phyloP scores from a whole-genome alignment of 1,284 basidiomycete species.

The Puccinia hordei region DNA sequence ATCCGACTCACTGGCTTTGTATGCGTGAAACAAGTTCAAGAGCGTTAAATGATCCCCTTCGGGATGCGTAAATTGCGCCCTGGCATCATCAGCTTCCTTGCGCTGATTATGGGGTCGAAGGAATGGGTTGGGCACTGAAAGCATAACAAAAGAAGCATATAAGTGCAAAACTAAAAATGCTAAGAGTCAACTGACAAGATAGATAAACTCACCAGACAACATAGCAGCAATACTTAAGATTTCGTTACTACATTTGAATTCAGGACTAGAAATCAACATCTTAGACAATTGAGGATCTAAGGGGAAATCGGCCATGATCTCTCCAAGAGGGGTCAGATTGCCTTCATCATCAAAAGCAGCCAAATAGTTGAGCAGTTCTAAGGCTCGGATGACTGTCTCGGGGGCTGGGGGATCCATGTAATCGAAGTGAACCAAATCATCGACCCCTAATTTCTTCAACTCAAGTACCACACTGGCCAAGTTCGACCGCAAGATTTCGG shows the following conservation, averaged over 20 bases:
- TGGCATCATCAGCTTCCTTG: conserved; percentile 88
- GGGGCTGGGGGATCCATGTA: conserved; percentile 97
- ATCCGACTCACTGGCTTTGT: conserved; percentile 71
- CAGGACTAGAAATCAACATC: conserved; percentile 88
- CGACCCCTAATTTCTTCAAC: conserved; percentile 82
- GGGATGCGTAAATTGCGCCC: conserved; percentile 82
- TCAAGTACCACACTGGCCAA: conserved; percentile 91
- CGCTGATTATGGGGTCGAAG: conserved; percentile 83
- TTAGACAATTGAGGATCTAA: conserved; percentile 96
- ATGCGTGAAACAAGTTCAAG: conserved; percentile 93
- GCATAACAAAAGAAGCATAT: background rate
- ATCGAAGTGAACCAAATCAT: conserved; percentile 75
- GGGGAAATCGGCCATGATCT: conserved; percentile 96
- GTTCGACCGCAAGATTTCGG: conserved; percentile 73
- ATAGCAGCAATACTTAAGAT: conserved; percentile 92
- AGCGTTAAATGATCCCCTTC: conserved; percentile 94
- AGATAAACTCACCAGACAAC: conserved; percentile 74
- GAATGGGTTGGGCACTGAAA: conserved; percentile 85
- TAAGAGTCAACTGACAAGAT: background rate
- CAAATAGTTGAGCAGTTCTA: conserved; percentile 91
- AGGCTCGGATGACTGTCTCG: conserved; percentile 94
- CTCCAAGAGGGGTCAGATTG: conserved; percentile 80
- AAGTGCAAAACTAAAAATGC: background rate
- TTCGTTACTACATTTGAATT: conserved; percentile 95
- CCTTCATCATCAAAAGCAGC: conserved; percentile 93